Percentiles rank a stretch among this genome's conserved stretches.
Conservation (phyloP, 257 asterid species). For the Petunia axillaris region DNA sequence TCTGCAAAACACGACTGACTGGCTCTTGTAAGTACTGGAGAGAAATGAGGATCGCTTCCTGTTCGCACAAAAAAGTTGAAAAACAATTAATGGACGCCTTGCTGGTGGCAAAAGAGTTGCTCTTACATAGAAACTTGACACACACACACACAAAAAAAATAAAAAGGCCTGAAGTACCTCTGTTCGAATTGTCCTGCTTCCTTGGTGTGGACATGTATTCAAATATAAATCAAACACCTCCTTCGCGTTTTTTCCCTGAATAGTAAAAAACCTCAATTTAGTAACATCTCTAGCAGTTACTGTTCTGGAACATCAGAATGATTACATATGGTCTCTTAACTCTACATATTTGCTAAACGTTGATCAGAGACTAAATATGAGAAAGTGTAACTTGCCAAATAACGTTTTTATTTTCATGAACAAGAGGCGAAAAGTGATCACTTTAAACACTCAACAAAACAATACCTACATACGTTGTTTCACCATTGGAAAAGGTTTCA, state of each 20-base stretch:
- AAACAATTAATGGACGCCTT: neutral
- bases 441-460: neutral
- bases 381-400: neutral
- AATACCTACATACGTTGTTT: neutral
- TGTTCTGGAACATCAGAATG: constrained; percentile 1
- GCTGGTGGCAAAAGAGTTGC: neutral
- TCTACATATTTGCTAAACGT: neutral
- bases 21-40: constrained; percentile 97
- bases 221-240: constrained; percentile 72
- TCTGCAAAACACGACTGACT: constrained; percentile 46
- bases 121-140: neutral
- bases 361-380: neutral
- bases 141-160: neutral
- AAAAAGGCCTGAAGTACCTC: constrained; percentile 51
- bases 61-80: constrained; percentile 17
- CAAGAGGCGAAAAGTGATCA: neutral
- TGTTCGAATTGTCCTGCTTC: constrained; percentile 95
- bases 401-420: neutral
- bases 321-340: neutral
- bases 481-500: neutral
- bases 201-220: constrained; percentile 91
- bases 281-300: constrained; percentile 9
- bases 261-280: constrained; percentile 3
- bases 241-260: constrained; percentile 70
- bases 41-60: constrained; percentile 90